Evolutionary conservation across 2,329 filamentous ascomycete genomes (phyloP).

Genomic region (Celoporthe dispersa): DNA sequence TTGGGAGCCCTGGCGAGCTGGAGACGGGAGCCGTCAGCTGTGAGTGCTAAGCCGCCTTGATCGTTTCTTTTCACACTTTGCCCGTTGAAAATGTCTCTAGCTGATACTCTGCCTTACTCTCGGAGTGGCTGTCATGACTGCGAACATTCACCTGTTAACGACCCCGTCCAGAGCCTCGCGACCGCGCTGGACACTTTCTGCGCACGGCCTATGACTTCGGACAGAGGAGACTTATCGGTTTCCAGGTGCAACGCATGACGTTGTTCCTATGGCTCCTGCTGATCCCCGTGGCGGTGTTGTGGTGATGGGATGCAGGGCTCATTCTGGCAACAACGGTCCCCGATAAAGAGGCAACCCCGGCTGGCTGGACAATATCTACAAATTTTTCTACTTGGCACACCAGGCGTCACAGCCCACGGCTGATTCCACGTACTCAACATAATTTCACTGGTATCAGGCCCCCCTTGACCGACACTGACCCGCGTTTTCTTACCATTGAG

Average conservation of each 20-base stretch:
- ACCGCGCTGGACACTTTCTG: not conserved
- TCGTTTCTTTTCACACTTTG: too few species aligned
- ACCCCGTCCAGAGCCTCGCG: not conserved
- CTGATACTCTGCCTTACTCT: not conserved
- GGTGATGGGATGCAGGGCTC: not conserved
- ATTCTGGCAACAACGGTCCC: not conserved
- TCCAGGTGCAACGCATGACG: too few species aligned
- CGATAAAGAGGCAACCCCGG: not conserved
- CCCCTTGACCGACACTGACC: not conserved
- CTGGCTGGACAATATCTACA: not conserved
- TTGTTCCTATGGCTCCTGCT: not conserved
- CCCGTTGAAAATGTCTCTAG: not conserved
- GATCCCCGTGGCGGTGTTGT: not conserved
- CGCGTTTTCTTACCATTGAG: not conserved
- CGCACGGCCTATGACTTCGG: too few species aligned
- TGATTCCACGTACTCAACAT: not conserved
- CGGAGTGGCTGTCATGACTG: not conserved
- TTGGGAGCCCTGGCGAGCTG: too few species aligned
- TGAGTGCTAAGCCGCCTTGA: too few species aligned
- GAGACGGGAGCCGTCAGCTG: too few species aligned
- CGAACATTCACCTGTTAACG: not conserved
- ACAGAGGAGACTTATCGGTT: not conserved
- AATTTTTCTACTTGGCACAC: not conserved
- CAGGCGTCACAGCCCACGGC: not conserved
- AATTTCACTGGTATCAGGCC: not conserved